A percentile compares a stretch with the other conserved stretches of the same genome.
Conservation (phyloP, 148 eudicot species). For the Camellia japonica region DNA sequence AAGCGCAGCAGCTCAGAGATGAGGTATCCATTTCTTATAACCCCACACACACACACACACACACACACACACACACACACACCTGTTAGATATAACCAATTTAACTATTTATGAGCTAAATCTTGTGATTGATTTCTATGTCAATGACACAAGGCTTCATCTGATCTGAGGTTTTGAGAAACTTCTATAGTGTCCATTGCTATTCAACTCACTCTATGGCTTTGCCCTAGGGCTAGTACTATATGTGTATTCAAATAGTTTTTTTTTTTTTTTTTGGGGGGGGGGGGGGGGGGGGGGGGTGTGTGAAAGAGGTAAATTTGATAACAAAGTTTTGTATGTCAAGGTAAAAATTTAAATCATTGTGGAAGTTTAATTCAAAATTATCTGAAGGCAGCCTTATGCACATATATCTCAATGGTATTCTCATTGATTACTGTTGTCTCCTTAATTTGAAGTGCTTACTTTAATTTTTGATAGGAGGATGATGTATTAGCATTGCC, state of each 20-base stretch:
- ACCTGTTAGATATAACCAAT: neutral
- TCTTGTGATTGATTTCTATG: neutral
- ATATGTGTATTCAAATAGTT: no score
- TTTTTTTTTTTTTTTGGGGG: no score
- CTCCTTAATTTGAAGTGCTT: neutral
- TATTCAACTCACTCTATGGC: neutral
- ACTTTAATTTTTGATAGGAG: neutral
- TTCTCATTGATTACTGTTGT: neutral
- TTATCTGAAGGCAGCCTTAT: no score
- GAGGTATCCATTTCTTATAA: constrained; percentile 46
- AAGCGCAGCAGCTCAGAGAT: constrained; percentile 79
- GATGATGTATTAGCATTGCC: constrained; percentile 1
- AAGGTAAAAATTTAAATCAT: no score
- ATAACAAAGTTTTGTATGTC: neutral
- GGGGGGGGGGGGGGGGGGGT: no score
- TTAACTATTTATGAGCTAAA: neutral
- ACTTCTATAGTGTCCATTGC: neutral
- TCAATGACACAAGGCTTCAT: neutral
- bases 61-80: no score
- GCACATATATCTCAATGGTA: neutral
- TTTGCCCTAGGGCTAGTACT: neutral
- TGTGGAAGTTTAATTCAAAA: no score
- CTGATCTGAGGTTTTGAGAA: neutral
- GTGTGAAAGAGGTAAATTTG: neutral
- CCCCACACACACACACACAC: no score